Percentiles rank a stretch among this genome's conserved stretches.
Conservation (phyloP, 306 rosid species). For the Prunus armeniaca region DNA sequence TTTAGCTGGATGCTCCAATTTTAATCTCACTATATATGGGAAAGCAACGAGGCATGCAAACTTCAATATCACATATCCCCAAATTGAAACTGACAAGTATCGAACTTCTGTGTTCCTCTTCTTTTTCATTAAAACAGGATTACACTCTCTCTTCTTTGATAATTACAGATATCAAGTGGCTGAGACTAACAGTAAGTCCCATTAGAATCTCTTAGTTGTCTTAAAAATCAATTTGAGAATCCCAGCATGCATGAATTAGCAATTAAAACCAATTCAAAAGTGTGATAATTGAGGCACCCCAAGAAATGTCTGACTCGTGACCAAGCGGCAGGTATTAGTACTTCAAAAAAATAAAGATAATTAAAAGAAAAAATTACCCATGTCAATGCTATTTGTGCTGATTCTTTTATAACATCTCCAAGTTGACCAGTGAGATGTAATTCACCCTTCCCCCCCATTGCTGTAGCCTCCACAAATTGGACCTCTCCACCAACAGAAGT, state of each 20-base stretch:
- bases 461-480: conserved; percentile 96
- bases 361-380: conserved; percentile 59
- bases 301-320: conserved; percentile 2
- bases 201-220: neutral
- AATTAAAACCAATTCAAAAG: neutral
- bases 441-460: conserved; percentile 90
- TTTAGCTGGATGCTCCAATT: too few relatives aligned
- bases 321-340: conserved; percentile 3
- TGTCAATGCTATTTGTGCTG: conserved; percentile 95
- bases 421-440: conserved; percentile 97
- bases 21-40: too few relatives aligned
- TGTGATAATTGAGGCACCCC: neutral
- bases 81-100: too few relatives aligned
- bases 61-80: too few relatives aligned
- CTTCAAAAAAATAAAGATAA: conserved; percentile 13
- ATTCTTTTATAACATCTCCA: conserved; percentile 97
- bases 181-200: neutral
- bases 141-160: neutral
- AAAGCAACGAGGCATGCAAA: too few relatives aligned
- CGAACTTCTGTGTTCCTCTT: neutral
- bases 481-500: conserved; percentile 97
- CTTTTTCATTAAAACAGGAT: neutral
- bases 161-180: neutral
- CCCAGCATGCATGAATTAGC: neutral
- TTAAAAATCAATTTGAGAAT: neutral